A percentile compares a stretch with the other conserved stretches of the same genome.
These are phyloP conservation scores for Endotrypanum monterogeii DNA, from an alignment of 208 protist species.

Conservation along the genomic window DNA sequence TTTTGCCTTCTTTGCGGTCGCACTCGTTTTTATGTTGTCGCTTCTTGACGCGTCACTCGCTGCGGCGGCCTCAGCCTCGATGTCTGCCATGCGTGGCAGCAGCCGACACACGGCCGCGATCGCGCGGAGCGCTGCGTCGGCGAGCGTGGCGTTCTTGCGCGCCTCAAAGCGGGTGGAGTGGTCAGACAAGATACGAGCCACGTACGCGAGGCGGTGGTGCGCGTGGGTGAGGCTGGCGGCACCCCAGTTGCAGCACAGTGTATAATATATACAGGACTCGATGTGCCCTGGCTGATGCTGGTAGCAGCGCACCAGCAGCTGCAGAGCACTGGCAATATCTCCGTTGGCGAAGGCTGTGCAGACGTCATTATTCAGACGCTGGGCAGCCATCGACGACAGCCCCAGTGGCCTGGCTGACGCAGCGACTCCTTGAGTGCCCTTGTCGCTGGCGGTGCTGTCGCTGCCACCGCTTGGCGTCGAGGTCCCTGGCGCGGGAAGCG, in stretches of 20 bases:
- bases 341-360: slow-evolving; percentile 70
- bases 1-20: slow-evolving; percentile 11
- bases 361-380: slow-evolving; percentile 67
- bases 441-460: no score
- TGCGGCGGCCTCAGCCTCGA: slow-evolving; percentile 6
- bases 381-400: neutral
- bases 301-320: slow-evolving; percentile 62
- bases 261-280: slow-evolving; percentile 70
- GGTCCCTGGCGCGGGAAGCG: slow-evolving; percentile 12
- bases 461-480: neutral
- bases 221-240: slow-evolving; percentile 62
- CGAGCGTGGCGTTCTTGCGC: slow-evolving; percentile 54
- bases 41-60: slow-evolving; percentile 1
- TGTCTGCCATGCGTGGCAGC: slow-evolving; percentile 44
- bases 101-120: slow-evolving; percentile 42
- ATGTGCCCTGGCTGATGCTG: slow-evolving; percentile 44
- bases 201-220: slow-evolving; percentile 76
- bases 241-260: slow-evolving; percentile 64
- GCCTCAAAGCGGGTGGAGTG: slow-evolving; percentile 46
- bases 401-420: neutral
- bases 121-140: slow-evolving; percentile 59
- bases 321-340: slow-evolving; percentile 50
- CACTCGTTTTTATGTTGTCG: neutral
- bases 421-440: neutral
- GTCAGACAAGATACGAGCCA: slow-evolving; percentile 57